These are phyloP conservation scores for Eimeria sp. DNA, from an alignment of 169 alveolate species.

Conservation along the genomic window DNA sequence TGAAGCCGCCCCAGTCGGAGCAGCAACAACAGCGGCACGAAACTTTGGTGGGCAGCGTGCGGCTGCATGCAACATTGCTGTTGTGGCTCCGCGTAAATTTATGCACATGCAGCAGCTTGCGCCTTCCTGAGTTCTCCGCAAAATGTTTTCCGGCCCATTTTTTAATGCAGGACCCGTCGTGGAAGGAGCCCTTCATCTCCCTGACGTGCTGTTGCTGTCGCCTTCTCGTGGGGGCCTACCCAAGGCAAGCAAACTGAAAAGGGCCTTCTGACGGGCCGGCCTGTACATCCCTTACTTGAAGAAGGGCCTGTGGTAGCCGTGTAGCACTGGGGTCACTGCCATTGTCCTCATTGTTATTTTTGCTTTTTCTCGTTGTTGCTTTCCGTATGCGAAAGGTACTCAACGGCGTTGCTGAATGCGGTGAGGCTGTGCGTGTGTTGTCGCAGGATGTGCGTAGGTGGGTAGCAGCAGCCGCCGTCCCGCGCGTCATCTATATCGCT, in stretches of 20 bases:
- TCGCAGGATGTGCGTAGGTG: constrained; percentile 55
- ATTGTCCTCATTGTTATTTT: background rate
- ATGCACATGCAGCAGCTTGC: background rate
- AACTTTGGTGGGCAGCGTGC: background rate
- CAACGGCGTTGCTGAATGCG: background rate
- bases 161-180: background rate
- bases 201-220: constrained; percentile 43
- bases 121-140: background rate
- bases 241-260: background rate
- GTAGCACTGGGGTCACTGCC: background rate
- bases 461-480: constrained; percentile 9
- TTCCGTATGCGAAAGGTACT: background rate
- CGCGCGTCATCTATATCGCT: constrained; percentile 15
- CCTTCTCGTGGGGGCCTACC: constrained; percentile 52
- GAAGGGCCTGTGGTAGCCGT: too few relatives aligned
- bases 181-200: background rate
- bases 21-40: background rate
- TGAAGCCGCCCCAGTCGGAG: background rate
- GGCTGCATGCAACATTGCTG: background rate
- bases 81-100: background rate
- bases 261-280: background rate
- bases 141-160: background rate
- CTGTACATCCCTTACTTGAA: background rate
- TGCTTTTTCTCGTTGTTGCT: background rate
- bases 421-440: background rate